Conservation (phyloP, 1,284 basidiomycete species). For the Marasmius oreades region DNA sequence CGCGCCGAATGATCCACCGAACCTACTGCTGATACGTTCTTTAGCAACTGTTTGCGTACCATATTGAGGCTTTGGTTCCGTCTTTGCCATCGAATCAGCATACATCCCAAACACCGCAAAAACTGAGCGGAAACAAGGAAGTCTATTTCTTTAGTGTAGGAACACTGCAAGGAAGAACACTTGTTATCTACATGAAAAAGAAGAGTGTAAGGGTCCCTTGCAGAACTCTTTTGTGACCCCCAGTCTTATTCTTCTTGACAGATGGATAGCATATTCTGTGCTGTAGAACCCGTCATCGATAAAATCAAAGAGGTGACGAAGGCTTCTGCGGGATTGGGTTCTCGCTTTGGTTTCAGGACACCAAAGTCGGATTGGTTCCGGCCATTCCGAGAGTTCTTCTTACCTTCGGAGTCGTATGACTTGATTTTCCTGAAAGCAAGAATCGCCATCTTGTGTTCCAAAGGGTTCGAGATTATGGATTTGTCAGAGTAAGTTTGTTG, state of each 20-base stretch:
- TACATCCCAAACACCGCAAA: constrained; percentile 76
- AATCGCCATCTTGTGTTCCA: constrained; percentile 77
- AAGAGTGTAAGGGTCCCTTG: constrained; percentile 65
- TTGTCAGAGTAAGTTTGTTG: constrained; percentile 51
- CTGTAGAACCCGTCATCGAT: constrained; percentile 87
- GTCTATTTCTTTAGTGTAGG: constrained; percentile 96
- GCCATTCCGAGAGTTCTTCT: constrained; percentile 62
- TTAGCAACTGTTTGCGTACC: constrained; percentile 81
- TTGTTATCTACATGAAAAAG: constrained; percentile 95
- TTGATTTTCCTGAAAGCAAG: constrained; percentile 78
- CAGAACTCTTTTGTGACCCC: not conserved
- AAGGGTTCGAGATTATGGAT: constrained; percentile 64
- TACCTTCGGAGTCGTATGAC: constrained; percentile 66
- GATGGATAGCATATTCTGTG: constrained; percentile 89
- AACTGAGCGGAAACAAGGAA: constrained; percentile 84
- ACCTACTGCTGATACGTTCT: constrained; percentile 4
- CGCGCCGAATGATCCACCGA: not conserved
- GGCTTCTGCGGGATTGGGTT: constrained; percentile 62
- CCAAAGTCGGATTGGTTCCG: constrained; percentile 91
- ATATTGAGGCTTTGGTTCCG: constrained; percentile 93
- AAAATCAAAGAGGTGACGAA: constrained; percentile 77
- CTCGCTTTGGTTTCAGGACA: constrained; percentile 71
- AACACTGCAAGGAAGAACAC: constrained; percentile 75
- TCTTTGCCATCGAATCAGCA: constrained; percentile 65
- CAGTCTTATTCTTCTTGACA: constrained; percentile 20